Evolutionary conservation across 2,329 filamentous ascomycete genomes (phyloP).

Genomic region (Verticillium alfalfae): DNA sequence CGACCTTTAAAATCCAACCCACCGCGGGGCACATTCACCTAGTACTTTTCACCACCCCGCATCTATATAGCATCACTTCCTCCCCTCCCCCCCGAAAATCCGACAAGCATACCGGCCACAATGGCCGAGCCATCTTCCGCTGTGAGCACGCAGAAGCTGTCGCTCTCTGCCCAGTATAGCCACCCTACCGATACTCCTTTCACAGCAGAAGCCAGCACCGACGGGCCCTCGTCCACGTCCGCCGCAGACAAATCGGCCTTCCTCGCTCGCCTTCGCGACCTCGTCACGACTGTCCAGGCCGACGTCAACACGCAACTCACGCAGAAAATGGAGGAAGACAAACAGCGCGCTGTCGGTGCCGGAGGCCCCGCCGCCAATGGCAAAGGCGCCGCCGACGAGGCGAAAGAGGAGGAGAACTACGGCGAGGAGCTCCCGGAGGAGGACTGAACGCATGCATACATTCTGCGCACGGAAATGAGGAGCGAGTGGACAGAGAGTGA

Average conservation of each 20-base stretch:
- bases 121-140: background rate
- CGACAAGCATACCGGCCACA: background rate
- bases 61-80: background rate
- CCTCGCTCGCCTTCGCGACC: slow-evolving; percentile 52
- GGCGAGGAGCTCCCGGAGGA: slow-evolving; percentile 74
- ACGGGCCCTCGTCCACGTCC: slow-evolving; percentile 24
- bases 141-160: background rate
- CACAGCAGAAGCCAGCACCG: slow-evolving; percentile 28
- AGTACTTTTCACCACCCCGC: background rate
- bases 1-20: background rate
- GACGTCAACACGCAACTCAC: slow-evolving; percentile 68
- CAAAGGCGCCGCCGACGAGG: slow-evolving; percentile 37
- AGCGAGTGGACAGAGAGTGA: background rate
- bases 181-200: slow-evolving; percentile 27
- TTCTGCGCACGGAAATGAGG: background rate
- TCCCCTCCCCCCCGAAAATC: background rate
- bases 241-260: slow-evolving; percentile 51
- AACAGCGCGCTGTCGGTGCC: slow-evolving; percentile 35
- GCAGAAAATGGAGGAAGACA: slow-evolving; percentile 68
- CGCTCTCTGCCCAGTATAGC: background rate
- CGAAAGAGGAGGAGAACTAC: slow-evolving; percentile 70
- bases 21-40: background rate
- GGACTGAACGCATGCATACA: slow-evolving; percentile 22
- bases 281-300: slow-evolving; percentile 55
- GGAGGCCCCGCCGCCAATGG: slow-evolving; percentile 6